A percentile compares a stretch with the other conserved stretches of the same genome.
Evolutionary conservation across 768 basidiomycete genomes (phyloP).

Genomic region (Podaxis sp.): DNA sequence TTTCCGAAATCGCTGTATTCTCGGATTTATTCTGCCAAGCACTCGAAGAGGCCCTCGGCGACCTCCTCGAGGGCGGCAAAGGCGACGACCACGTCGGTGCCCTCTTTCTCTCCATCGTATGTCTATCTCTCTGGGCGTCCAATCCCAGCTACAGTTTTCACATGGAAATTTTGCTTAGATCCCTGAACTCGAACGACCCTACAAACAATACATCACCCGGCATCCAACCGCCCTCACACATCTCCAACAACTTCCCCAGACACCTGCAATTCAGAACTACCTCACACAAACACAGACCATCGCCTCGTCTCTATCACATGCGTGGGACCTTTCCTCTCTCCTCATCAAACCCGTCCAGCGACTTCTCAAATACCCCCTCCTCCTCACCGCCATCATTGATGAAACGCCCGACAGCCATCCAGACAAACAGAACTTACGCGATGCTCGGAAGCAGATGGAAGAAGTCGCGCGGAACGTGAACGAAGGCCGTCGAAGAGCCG

Average conservation of each 20-base stretch:
- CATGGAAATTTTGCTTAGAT: slow-evolving; percentile 39
- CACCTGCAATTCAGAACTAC: slow-evolving; percentile 63
- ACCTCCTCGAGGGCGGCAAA: slow-evolving; percentile 55
- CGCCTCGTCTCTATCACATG: slow-evolving; percentile 73
- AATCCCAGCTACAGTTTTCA: not conserved
- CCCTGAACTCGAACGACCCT: slow-evolving; percentile 66
- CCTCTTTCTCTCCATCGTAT: slow-evolving; percentile 66
- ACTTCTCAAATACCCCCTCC: slow-evolving; percentile 89
- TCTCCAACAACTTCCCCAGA: slow-evolving; percentile 47
- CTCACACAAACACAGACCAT: slow-evolving; percentile 62
- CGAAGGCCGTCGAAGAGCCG: slow-evolving; percentile 70
- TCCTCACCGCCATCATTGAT: slow-evolving; percentile 74
- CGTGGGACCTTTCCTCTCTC: slow-evolving; percentile 91
- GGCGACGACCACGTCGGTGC: slow-evolving; percentile 72
- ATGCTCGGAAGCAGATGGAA: slow-evolving; percentile 61
- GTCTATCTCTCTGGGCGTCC: slow-evolving; percentile 26
- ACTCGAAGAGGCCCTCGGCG: slow-evolving; percentile 66
- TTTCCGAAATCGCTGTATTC: slow-evolving; percentile 71
- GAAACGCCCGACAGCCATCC: slow-evolving; percentile 69
- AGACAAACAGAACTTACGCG: slow-evolving; percentile 57
- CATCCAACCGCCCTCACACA: slow-evolving; percentile 75
- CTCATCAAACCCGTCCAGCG: slow-evolving; percentile 98
- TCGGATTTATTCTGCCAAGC: slow-evolving; percentile 63
- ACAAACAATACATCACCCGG: slow-evolving; percentile 78
- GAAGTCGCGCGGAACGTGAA: slow-evolving; percentile 76